A percentile compares a stretch with the other conserved stretches of the same genome.
phyloP scores from a whole-genome alignment of 495 filamentous ascomycete genomes.

The Neurospora discreta region DNA sequence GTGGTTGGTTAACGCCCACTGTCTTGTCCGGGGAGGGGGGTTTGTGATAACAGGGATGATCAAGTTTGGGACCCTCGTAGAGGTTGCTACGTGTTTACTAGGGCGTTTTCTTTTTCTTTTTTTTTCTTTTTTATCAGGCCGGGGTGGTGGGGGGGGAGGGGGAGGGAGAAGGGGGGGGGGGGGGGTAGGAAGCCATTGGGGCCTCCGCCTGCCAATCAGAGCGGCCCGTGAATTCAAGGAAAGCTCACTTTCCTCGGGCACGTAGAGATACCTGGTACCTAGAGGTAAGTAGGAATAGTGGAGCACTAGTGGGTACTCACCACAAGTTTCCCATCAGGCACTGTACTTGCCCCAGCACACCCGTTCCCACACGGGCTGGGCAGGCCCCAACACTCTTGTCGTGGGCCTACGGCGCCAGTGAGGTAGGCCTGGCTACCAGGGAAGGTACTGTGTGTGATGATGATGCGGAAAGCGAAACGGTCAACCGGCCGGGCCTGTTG shows the following conservation, averaged over 20 bases:
- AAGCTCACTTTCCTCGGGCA: neutral
- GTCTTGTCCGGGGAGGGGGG: neutral
- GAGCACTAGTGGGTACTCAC: neutral
- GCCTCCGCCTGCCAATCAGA: neutral
- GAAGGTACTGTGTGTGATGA: neutral
- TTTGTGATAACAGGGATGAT: neutral
- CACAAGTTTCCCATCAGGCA: neutral
- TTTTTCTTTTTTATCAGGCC: neutral
- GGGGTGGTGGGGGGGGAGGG: too few species aligned
- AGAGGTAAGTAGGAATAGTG: neutral
- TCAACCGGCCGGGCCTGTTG: slow-evolving; percentile 13
- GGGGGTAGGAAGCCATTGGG: neutral
- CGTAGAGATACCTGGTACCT: neutral
- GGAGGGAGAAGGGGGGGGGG: too few species aligned
- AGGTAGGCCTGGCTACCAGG: neutral
- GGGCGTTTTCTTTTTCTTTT: neutral
- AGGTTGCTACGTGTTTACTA: neutral
- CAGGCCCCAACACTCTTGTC: neutral
- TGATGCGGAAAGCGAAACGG: slow-evolving; percentile 6
- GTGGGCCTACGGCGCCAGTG: neutral
- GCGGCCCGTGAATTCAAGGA: neutral
- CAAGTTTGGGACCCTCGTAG: neutral
- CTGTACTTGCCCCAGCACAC: slow-evolving; percentile 4
- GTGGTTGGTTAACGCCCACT: neutral
- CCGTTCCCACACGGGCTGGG: neutral